Base-by-base conservation (phyloP, 805 yeast species). In the Ogataea zsoltii region DNA sequence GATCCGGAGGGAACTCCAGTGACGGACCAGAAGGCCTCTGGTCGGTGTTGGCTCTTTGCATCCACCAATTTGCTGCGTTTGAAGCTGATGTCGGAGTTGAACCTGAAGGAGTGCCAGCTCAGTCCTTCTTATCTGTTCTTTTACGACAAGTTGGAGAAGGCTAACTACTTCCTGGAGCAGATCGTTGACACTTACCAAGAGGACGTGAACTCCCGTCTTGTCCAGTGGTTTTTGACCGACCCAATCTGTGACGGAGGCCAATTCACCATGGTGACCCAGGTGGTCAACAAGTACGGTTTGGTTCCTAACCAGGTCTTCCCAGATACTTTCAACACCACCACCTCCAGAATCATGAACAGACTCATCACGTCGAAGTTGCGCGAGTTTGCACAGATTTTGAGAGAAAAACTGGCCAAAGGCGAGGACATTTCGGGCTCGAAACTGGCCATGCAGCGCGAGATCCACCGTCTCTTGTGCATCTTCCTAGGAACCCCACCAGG, bases 31-130 rank as follows among this genome's bases (percentile, higher is more conserved):
- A 77, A 78, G 56, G 64, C 79, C 10, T 79, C 88, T 17, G 96
- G 96, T 25, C 71, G 96, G 57, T 88, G 96, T 67, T 88, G 96
- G 96, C 74, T 88, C 49, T 88, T 88, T 65, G 96, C 96, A 10
- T 77, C 92, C 1, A 79, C 88, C 42, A 88, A 89, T 56, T 75
- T 85, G 45, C 69, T 88, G 58, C 76, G 96, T 56, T 62, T 83
- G 41, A 75, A 74, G 43, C 77, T 86, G 33, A 80, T 82, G 66
- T 71, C 75, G 55, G 76, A 76, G 59, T 76, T 82, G 64, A 80
- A 83, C 58, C 65, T 88, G 56, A 80, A 80, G 55, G 77, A 75
- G 54, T 80, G 86, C 62, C 90, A 85, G 66, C 67, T 89, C 41
- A 84, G 94, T 31, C 96, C 88, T 57, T 75, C 86, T 18, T 88